phyloP scores from a whole-genome alignment of 768 basidiomycete genomes.

The Amanita jacksonii region DNA sequence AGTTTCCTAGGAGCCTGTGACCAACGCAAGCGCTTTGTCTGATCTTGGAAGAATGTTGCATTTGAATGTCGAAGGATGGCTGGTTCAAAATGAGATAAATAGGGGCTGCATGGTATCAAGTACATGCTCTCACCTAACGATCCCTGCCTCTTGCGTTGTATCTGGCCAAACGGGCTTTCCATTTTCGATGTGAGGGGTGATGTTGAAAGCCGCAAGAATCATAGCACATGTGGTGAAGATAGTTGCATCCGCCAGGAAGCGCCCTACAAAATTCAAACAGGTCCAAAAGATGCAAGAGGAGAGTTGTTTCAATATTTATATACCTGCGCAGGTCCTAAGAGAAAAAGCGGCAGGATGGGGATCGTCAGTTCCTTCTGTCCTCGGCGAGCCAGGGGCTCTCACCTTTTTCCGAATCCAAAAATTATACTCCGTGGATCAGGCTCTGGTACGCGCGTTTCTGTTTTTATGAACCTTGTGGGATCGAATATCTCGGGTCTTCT shows the following conservation, averaged over 20 bases:
- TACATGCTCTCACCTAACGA: slow-evolving; percentile 29
- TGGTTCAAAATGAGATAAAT: not conserved
- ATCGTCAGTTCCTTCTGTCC: too few species aligned
- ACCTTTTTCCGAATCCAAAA: slow-evolving; percentile 50
- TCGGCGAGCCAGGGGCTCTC: slow-evolving; percentile 1
- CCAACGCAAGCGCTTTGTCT: too few species aligned
- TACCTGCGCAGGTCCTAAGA: too few species aligned
- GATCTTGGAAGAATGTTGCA: slow-evolving; percentile 12
- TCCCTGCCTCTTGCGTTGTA: slow-evolving; percentile 33
- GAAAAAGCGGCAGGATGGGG: too few species aligned
- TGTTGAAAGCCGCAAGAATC: slow-evolving; percentile 31
- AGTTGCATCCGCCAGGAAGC: slow-evolving; percentile 30
- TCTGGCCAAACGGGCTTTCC: slow-evolving; percentile 23
- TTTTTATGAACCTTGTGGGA: slow-evolving; percentile 37
- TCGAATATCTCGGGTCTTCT: slow-evolving; percentile 37
- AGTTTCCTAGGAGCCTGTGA: too few species aligned
- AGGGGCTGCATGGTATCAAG: too few species aligned
- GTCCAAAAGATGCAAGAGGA: not conserved
- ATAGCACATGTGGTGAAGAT: slow-evolving; percentile 32
- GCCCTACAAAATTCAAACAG: not conserved
- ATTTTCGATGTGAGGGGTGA: slow-evolving; percentile 20
- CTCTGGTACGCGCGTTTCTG: slow-evolving; percentile 24
- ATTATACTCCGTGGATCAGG: slow-evolving; percentile 33
- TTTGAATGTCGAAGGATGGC: slow-evolving; percentile 19
- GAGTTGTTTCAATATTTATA: too few species aligned